Evolutionary conservation across 495 filamentous ascomycete genomes (phyloP).

Genomic region (Podospora sp.): DNA sequence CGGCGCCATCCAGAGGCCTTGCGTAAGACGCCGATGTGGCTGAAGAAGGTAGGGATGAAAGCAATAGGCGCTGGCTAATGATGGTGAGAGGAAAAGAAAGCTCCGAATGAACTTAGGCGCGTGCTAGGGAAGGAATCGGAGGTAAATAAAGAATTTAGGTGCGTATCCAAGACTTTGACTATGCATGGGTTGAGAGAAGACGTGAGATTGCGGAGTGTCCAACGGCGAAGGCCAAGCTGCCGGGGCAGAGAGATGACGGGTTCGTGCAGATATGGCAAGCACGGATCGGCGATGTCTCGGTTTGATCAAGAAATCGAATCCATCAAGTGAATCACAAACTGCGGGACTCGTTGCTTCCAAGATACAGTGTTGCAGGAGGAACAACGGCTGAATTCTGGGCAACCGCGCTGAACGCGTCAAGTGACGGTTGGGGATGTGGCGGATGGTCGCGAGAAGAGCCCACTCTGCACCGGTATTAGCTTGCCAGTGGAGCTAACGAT

Average conservation of each 20-base stretch:
- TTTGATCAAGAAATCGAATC: background rate
- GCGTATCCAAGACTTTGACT: background rate
- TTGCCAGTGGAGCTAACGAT: background rate
- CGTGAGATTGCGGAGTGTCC: background rate
- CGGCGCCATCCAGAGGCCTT: constrained; percentile 19
- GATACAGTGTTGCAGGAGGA: background rate
- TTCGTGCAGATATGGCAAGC: background rate
- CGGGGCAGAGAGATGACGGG: background rate
- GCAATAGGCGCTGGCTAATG: background rate
- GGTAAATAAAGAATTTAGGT: background rate
- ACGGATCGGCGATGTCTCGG: background rate
- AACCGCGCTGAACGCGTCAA: background rate
- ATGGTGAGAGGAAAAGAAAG: background rate
- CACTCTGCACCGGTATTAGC: background rate
- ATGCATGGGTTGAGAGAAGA: background rate
- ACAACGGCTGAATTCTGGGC: background rate
- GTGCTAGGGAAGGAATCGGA: background rate
- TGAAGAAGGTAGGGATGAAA: background rate
- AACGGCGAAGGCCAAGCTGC: background rate
- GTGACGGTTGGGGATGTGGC: background rate
- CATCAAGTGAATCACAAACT: background rate
- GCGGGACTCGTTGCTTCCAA: background rate
- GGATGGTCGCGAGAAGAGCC: background rate
- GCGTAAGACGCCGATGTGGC: background rate
- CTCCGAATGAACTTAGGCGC: background rate